These are phyloP conservation scores for Candida coquimbonensis DNA, from an alignment of 805 yeast genomes.

Conservation along the genomic window DNA sequence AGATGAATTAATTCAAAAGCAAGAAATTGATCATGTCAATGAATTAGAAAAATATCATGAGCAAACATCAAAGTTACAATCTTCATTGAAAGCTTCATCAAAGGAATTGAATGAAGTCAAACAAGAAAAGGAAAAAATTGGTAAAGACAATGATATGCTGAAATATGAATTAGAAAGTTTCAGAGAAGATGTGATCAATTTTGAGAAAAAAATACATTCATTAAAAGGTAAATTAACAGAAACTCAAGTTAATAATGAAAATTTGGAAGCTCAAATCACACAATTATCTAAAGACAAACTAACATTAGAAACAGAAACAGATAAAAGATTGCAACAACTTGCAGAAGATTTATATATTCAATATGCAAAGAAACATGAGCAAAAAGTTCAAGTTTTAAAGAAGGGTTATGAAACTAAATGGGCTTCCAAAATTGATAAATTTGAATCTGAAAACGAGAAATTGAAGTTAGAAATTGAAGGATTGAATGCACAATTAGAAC, in stretches of 20 bases:
- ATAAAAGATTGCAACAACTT: slow-evolving; percentile 49
- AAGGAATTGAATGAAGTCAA: slow-evolving; percentile 22
- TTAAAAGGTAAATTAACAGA: slow-evolving; percentile 14
- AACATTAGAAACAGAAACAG: slow-evolving; percentile 40
- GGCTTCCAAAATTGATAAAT: slow-evolving; percentile 36
- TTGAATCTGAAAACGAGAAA: slow-evolving; percentile 36
- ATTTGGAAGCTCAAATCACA: slow-evolving; percentile 22
- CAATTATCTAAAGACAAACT: slow-evolving; percentile 28
- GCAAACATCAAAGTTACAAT: slow-evolving; percentile 28
- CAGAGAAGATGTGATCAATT: slow-evolving; percentile 19
- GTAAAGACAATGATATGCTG: slow-evolving; percentile 19
- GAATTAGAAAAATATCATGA: slow-evolving; percentile 31
- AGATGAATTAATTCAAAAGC: slow-evolving; percentile 25
- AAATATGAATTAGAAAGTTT: slow-evolving; percentile 20
- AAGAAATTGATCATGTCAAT: slow-evolving; percentile 30
- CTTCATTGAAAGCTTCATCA: slow-evolving; percentile 23
- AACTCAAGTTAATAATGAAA: slow-evolving; percentile 13
- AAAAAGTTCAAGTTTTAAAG: slow-evolving; percentile 57
- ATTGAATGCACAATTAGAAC: slow-evolving; percentile 38
- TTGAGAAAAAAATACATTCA: slow-evolving; percentile 20
- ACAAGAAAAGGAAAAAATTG: slow-evolving; percentile 20
- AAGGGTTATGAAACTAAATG: slow-evolving; percentile 51
- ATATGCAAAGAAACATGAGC: slow-evolving; percentile 71
- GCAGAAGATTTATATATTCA: slow-evolving; percentile 68
- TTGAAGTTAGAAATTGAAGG: slow-evolving; percentile 47